Evolutionary conservation across 2,329 filamentous ascomycete genomes (phyloP).

Genomic region (Cercospora citrullina): DNA sequence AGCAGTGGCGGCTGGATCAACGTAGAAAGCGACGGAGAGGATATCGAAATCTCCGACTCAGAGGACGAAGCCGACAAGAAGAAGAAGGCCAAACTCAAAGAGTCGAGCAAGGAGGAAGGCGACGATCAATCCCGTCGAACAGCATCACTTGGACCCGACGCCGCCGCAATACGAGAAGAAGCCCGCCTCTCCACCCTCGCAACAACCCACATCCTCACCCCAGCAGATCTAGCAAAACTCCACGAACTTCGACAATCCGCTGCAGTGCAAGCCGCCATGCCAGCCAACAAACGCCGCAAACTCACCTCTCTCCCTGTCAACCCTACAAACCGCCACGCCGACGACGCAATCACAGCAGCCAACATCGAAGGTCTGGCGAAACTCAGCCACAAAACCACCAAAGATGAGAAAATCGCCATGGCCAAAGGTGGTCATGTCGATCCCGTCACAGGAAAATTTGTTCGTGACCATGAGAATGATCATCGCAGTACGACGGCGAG

Average conservation of each 20-base stretch:
- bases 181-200: constrained; percentile 66
- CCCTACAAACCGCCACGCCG: constrained; percentile 58
- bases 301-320: constrained; percentile 29
- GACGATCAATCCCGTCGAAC: constrained; percentile 38
- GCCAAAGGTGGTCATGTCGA: constrained; percentile 65
- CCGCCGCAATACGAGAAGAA: constrained; percentile 35
- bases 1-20: constrained; percentile 92
- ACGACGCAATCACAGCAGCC: constrained; percentile 86
- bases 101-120: constrained; percentile 16
- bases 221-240: constrained; percentile 92
- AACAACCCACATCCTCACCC: constrained; percentile 91
- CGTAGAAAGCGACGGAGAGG: constrained; percentile 76
- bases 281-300: constrained; percentile 44
- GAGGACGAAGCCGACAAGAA: constrained; percentile 66
- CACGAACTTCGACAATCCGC: constrained; percentile 79
- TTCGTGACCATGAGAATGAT: constrained; percentile 58
- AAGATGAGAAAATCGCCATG: constrained; percentile 82
- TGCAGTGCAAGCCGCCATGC: constrained; percentile 64
- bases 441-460: constrained; percentile 47
- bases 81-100: constrained; percentile 36
- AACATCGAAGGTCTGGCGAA: constrained; percentile 86
- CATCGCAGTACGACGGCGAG: constrained; percentile 85
- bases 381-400: constrained; percentile 76
- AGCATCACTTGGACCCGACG: constrained; percentile 34
- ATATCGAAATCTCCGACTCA: constrained; percentile 69